These are phyloP conservation scores for Paraconiothyrium brasiliense DNA, from an alignment of 2,329 filamentous ascomycete species.

Conservation along the genomic window DNA sequence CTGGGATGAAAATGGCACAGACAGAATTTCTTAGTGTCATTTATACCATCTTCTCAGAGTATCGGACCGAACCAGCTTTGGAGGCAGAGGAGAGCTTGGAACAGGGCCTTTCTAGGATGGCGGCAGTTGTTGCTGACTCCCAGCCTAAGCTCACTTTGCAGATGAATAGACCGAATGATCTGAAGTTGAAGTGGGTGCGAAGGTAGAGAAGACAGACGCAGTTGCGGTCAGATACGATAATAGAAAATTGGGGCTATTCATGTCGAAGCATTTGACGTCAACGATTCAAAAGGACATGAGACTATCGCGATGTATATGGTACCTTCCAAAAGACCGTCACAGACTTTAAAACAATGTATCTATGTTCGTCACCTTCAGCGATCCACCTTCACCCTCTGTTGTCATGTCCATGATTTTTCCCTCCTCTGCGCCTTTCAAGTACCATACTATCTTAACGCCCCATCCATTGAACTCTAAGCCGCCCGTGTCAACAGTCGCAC, in stretches of 20 bases:
- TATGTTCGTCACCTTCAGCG: background rate
- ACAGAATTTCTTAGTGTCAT: conserved; percentile 48
- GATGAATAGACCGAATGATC: conserved; percentile 18
- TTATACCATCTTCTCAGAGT: conserved; percentile 25
- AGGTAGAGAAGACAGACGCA: background rate
- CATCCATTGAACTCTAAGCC: conserved; percentile 22
- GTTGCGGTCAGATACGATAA: no score
- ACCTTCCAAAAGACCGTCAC: no score
- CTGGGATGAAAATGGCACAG: conserved; percentile 48
- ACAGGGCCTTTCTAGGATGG: conserved; percentile 17
- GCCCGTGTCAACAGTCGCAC: conserved; percentile 26
- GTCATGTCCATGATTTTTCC: conserved; percentile 7
- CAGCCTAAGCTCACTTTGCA: conserved; percentile 21
- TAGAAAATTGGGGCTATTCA: no score
- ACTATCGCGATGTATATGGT: no score
- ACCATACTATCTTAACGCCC: conserved; percentile 23
- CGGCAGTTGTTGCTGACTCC: conserved; percentile 20
- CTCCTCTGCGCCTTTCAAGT: conserved; percentile 20
- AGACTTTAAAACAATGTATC: background rate
- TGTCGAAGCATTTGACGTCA: no score
- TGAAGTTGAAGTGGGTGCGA: conserved; percentile 12
- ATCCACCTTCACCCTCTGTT: background rate
- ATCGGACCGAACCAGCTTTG: conserved; percentile 17
- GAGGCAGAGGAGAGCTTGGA: conserved; percentile 16
- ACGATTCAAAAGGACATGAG: no score